These are phyloP conservation scores for Solanum dulcamara DNA, from an alignment of 257 asterid species.

Conservation along the genomic window DNA sequence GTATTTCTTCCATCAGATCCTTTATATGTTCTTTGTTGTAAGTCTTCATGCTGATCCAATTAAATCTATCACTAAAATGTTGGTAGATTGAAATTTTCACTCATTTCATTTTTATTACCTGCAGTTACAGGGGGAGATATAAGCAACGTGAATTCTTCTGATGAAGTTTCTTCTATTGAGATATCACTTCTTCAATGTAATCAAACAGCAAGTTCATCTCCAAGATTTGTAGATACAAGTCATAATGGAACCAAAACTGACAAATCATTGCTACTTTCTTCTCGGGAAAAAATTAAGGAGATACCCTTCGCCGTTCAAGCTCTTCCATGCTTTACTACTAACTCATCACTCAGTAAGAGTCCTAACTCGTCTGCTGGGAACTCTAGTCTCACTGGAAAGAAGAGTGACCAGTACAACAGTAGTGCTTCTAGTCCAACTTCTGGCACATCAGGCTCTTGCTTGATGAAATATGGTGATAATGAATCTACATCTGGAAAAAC, in stretches of 20 bases:
- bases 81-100: neutral
- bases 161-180: neutral
- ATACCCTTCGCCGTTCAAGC: slow-evolving; percentile 20
- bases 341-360: neutral
- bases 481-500: neutral
- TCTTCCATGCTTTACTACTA: slow-evolving; percentile 15
- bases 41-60: neutral
- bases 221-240: neutral
- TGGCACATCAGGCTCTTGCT: neutral
- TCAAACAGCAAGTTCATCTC: slow-evolving; percentile 1
- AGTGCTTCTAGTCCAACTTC: slow-evolving; percentile 1
- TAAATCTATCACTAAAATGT: neutral
- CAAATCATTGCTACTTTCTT: slow-evolving; percentile 5
- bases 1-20: neutral
- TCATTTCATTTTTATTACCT: neutral
- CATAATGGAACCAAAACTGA: neutral
- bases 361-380: slow-evolving; percentile 2
- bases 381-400: neutral
- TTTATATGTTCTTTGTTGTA: neutral
- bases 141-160: slow-evolving; percentile 2
- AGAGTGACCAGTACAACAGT: neutral
- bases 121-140: neutral
- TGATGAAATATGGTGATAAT: neutral
- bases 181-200: neutral
- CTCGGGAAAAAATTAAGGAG: neutral